Base-by-base conservation (phyloP, 352 stramenopile species). In the Halophytophthora batemanensis region DNA sequence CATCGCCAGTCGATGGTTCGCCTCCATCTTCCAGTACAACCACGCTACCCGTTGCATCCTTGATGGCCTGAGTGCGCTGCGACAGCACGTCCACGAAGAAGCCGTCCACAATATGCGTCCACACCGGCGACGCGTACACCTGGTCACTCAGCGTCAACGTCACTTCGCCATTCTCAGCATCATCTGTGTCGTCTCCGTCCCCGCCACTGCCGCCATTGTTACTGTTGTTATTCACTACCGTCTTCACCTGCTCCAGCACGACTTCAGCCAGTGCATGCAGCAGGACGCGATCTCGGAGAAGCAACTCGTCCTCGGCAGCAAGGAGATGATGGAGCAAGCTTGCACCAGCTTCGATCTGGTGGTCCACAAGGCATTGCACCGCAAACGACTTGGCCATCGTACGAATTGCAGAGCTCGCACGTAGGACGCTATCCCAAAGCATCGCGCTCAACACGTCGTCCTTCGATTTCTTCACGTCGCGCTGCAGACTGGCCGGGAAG, bases 351-450 rank as follows among this genome's bases (percentile, higher is more conserved):
- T 87, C 81, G 15, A 72, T 45, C 40, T 87, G 73, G 47, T 80
- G 63, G 40, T 92, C 75, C 19, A 77, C 72, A 7, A 92, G 41
- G 12, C 71, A 86, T 58, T 92, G 77, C 10, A 92, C 61, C 33
- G 68, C 55, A 56, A 90, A 88, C 22, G 77, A 74, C 48, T 87
- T 87, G 0, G 63, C 70, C 42, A 92, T 64, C 6, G 79, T 61
- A 10, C 82, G 78, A 62, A 87, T 90, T 23, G 79, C 73, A 6
- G 79, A 85, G 50, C 79, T 92, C 25, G 82, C 71, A 8, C 72
- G 73, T 15, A 92, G 56, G 28, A 92, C 74, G 14, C 81, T 83
- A 18, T 89, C 68, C 82, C 79, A 92, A n/a, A 92, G 48, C 41
- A 61, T 58, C 1, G 23, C 17, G 19, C 71, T 69, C 6, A 79